These are phyloP conservation scores for Dactylella cylindrospora DNA, from an alignment of 2,329 filamentous ascomycete species.

Conservation along the genomic window DNA sequence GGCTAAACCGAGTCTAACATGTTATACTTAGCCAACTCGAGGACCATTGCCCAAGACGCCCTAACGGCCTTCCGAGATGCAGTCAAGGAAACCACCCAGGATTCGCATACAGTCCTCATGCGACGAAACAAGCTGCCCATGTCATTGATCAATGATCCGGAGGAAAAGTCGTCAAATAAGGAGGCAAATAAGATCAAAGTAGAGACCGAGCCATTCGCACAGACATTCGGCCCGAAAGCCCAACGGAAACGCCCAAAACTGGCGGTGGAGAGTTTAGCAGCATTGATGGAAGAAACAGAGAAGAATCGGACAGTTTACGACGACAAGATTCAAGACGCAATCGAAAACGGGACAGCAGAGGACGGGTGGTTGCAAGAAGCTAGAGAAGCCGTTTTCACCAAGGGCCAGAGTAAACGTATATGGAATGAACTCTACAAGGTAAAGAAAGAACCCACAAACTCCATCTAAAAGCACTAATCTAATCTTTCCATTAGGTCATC, in stretches of 20 bases:
- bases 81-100: slow-evolving; percentile 82
- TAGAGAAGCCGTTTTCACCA: slow-evolving; percentile 85
- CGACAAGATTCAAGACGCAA: slow-evolving; percentile 61
- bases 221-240: slow-evolving; percentile 90
- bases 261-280: slow-evolving; percentile 74
- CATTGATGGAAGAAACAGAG: slow-evolving; percentile 76
- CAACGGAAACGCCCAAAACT: slow-evolving; percentile 92
- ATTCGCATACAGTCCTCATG: slow-evolving; percentile 83
- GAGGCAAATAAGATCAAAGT: slow-evolving; percentile 91
- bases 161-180: slow-evolving; percentile 78
- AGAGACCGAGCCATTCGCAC: slow-evolving; percentile 78
- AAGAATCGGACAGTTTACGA: slow-evolving; percentile 80
- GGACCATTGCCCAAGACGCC: slow-evolving; percentile 85
- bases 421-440: slow-evolving; percentile 80
- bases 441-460: background rate
- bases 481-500: slow-evolving; percentile 66
- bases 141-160: slow-evolving; percentile 81
- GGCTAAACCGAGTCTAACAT: background rate
- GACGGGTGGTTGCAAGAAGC: slow-evolving; percentile 62
- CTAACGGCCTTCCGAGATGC: slow-evolving; percentile 84
- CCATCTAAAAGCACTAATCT: background rate
- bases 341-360: slow-evolving; percentile 49
- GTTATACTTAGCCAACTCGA: slow-evolving; percentile 68
- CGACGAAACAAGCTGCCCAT: slow-evolving; percentile 97
- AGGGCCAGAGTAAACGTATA: slow-evolving; percentile 92